These are phyloP conservation scores for Cercospora beticola DNA, from an alignment of 2,329 filamentous ascomycete genomes.

Conservation along the genomic window DNA sequence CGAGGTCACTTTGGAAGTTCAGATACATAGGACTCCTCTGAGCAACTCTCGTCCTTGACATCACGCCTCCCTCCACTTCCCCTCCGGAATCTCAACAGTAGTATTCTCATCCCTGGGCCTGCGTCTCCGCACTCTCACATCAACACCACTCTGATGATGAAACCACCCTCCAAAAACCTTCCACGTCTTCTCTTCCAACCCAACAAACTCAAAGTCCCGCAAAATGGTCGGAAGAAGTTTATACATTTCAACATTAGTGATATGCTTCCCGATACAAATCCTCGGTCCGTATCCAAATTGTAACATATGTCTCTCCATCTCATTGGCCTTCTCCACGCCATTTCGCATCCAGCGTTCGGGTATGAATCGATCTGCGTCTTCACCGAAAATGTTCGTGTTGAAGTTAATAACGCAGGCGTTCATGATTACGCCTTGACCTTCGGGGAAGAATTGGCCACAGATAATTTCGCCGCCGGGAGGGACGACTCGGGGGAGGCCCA, in stretches of 20 bases:
- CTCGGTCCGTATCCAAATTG: conserved; percentile 14
- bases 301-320: conserved; percentile 12
- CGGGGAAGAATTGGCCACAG: background rate
- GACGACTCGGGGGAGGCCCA: conserved; percentile 5
- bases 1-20: too few species aligned
- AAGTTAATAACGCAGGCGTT: conserved; percentile 5
- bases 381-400: conserved; percentile 9
- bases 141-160: conserved; percentile 10
- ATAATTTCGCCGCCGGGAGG: background rate
- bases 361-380: conserved; percentile 10
- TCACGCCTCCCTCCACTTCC: background rate
- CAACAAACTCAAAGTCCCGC: conserved; percentile 10
- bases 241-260: conserved; percentile 15
- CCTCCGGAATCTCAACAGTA: background rate
- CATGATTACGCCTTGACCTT: conserved; percentile 11
- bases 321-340: background rate
- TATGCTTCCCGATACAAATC: conserved; percentile 15
- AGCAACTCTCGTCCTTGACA: background rate
- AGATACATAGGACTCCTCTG: too few species aligned
- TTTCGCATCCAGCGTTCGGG: conserved; percentile 12
- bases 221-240: conserved; percentile 12
- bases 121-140: conserved; percentile 3
- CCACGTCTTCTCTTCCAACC: conserved; percentile 13
- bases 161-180: conserved; percentile 16
- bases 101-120: background rate